Percentiles rank a stretch among this genome's conserved stretches.
phyloP scores from a whole-genome alignment of 805 yeast genomes.

The Ogataea nakhonphanomensis region DNA sequence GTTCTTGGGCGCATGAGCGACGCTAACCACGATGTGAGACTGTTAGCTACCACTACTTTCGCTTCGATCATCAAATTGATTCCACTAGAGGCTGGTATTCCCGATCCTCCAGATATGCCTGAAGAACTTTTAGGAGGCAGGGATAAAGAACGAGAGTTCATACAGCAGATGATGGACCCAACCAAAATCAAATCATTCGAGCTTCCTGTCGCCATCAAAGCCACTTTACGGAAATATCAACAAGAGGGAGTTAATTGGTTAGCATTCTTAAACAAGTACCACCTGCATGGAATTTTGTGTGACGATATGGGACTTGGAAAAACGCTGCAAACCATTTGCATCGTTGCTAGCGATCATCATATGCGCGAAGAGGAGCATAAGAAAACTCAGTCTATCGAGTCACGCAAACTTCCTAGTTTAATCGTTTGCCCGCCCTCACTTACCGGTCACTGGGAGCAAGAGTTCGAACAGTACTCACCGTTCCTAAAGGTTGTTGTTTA shows the following conservation, averaged over 20 bases:
- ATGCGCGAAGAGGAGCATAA: slow-evolving; percentile 68
- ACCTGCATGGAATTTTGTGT: slow-evolving; percentile 94
- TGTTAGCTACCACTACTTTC: slow-evolving; percentile 90
- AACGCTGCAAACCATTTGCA: slow-evolving; percentile 94
- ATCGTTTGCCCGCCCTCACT: slow-evolving; percentile 95
- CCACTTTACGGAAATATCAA: slow-evolving; percentile 90
- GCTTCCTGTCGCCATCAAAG: slow-evolving; percentile 87
- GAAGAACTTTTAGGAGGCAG: slow-evolving; percentile 78
- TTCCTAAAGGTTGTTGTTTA: slow-evolving; percentile 77
- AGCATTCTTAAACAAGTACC: slow-evolving; percentile 90
- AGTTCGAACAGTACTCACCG: slow-evolving; percentile 85
- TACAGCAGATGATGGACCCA: slow-evolving; percentile 97
- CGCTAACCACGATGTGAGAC: slow-evolving; percentile 80
- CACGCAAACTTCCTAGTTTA: slow-evolving; percentile 74
- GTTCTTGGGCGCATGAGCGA: slow-evolving; percentile 98
- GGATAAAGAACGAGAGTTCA: slow-evolving; percentile 89
- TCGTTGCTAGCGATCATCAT: slow-evolving; percentile 93
- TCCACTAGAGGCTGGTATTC: slow-evolving; percentile 95
- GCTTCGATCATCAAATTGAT: slow-evolving; percentile 94
- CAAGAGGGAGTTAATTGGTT: slow-evolving; percentile 99
- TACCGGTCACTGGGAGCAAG: slow-evolving; percentile 99
- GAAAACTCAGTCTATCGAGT: slow-evolving; percentile 59
- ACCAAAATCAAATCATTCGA: slow-evolving; percentile 82
- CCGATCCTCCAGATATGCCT: slow-evolving; percentile 92
- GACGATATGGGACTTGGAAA: slow-evolving; percentile 99